Base-by-base conservation (phyloP, 139 green algal genomes). In the Cymbomonas tetramitiformis region DNA sequence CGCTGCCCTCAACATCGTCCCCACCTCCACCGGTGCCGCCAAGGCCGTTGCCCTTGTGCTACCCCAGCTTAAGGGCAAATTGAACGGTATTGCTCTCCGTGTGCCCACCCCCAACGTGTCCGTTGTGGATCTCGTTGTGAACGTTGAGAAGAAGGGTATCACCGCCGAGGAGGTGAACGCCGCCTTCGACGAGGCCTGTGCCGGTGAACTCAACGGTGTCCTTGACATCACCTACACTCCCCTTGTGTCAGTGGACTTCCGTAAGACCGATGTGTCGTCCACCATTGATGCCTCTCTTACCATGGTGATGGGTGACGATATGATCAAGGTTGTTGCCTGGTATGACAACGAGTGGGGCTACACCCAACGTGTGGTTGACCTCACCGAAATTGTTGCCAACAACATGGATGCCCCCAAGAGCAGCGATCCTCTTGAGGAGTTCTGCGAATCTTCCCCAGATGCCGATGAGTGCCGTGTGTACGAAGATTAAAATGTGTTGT, bases 231-330 rank as follows among this genome's bases (percentile, higher is more conserved):
- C 72, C 55, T 87, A 99, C 57, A 68, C 84, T 65, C 92, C 92
- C 36, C 76, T 99, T 38, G 92, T 99, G 65, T 98, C 91, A 19
- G 77, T 84, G 24, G 92, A 99, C 84, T 96, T 93, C 83, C 62
- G 64, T 10, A 82, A 75, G 74, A 83, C 78, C 36, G 75, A 90
- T 49, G 78, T 87, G 48, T 93, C 81, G 61, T 85, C 81, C 69
- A 93, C 86, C 56, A 88, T 99, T 39, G 92, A 99, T 66, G 73
- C 87, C 36, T 81, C 80, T 46, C 82, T 99, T 39, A 99, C 92
- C 65, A 99, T 96, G 90, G 92, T 99, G 36, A 97, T 97, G 88
- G 87, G 88, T 49, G 86, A 95, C 54, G 86, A 97, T 80, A 93
- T 95, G 86, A 86, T 96, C 65, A 96, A 95, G 81, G 78, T 94